Evolutionary conservation across 2,329 filamentous ascomycete species (phyloP), one percentile per base, ranked within the genome.

Genomic region (Cytospora mali): DNA sequence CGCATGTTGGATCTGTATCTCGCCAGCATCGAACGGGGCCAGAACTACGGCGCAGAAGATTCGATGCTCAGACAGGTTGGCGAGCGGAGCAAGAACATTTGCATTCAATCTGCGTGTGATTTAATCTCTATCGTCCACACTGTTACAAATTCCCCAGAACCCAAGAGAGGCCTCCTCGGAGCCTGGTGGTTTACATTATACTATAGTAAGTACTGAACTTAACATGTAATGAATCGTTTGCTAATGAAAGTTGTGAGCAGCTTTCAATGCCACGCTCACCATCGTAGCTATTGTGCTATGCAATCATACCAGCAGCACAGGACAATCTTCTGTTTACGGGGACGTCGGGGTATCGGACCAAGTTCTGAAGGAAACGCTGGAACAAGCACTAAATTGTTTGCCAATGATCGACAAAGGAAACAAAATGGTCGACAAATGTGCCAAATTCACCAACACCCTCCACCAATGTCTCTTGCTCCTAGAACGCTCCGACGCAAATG

Each of bases 101-200:
- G 68, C 39, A 58, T 72, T 6, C 61, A 67, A 18, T 69, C 69
- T 0, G 71, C 72, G 0, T 65, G 69, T 18, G 64, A 60, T 11
- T 66, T 71, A 14, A 69, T 73, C 9, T 54, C 58, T 1, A 67
- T 71, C 16, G 66, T 71, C 9, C 61, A 66, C 3, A 57, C 62
- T 4, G 62, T 69, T 11, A 64, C 66, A 25, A 60, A 64, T 13
- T 64, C 67, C 11, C 55, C 55, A 1, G 65, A 64, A 1, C 56
- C 65, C 11, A 58, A 55, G 4, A 57, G 66, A 9, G 64, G 61
- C 9, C 64, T 72, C 25, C 64, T 73, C 2, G 72, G 72, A 1
- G 72, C 71, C 0, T 73, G 72, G 72, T 73, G 71, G 68, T 74
- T 73, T 21, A 72, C 70, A 0, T 63, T 73, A 3, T 73, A 73